Evolutionary conservation across 2,329 filamentous ascomycete genomes (phyloP).

Genomic region (Exophiala lecanii-corni): DNA sequence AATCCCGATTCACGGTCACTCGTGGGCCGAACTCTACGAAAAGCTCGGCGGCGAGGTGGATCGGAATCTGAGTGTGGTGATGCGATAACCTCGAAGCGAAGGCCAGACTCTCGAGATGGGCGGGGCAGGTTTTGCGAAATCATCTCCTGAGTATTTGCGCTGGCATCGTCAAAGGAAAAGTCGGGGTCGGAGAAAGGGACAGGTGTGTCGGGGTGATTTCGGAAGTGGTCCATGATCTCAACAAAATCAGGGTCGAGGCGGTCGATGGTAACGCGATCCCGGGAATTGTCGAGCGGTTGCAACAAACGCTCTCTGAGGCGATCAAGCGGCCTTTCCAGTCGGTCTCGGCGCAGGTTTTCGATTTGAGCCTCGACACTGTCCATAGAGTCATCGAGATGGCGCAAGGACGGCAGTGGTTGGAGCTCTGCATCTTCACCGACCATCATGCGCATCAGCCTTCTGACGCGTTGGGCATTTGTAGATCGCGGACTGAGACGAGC

Average conservation of each 20-base stretch:
- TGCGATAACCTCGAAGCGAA: conserved; percentile 30
- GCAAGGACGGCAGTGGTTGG: not conserved
- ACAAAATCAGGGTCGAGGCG: conserved; percentile 2
- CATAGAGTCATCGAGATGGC: not conserved
- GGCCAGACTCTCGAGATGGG: conserved; percentile 33
- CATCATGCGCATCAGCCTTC: not conserved
- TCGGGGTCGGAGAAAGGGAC: conserved; percentile 3
- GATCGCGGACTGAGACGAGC: not conserved
- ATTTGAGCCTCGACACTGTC: not conserved
- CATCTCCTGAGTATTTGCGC: conserved; percentile 5
- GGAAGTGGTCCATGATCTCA: conserved; percentile 9
- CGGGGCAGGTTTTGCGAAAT: conserved; percentile 30
- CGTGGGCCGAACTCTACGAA: not conserved
- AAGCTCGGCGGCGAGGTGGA: conserved; percentile 5
- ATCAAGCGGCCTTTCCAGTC: conserved; percentile 19
- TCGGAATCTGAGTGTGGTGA: conserved; percentile 13
- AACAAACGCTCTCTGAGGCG: conserved; percentile 9
- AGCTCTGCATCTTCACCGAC: not conserved
- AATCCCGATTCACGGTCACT: conserved; percentile 2
- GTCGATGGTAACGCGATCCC: conserved; percentile 1
- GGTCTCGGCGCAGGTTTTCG: conserved; percentile 8
- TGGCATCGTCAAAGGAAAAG: conserved; percentile 4
- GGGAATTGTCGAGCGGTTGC: not conserved
- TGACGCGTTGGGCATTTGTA: not conserved
- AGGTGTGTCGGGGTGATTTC: not conserved